Evolutionary conservation across 75 land plant species (phyloP).

Genomic region (Pinus albicaulis): DNA sequence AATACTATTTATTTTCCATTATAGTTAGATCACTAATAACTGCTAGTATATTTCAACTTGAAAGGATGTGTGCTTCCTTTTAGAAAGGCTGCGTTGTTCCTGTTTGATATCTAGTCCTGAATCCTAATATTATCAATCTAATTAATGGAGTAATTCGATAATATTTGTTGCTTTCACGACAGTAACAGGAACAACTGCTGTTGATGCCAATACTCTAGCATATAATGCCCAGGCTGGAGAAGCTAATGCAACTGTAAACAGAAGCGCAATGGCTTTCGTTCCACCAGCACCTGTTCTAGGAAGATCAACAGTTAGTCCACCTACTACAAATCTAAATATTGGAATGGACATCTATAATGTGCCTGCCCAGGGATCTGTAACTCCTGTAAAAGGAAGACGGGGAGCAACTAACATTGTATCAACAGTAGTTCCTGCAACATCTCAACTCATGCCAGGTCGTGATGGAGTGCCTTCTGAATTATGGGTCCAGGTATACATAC

Average conservation of each 20-base stretch:
- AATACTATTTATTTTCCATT: neutral
- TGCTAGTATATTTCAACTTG: neutral
- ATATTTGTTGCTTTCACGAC: neutral
- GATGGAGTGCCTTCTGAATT: constrained; percentile 30
- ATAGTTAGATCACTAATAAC: neutral
- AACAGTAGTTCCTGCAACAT: constrained; percentile 16
- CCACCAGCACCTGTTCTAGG: constrained; percentile 26
- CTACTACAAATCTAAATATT: constrained; percentile 75
- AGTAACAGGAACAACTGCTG: constrained; percentile 27
- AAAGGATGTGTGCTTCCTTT: neutral
- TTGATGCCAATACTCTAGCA: constrained; percentile 13
- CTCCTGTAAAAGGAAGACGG: constrained; percentile 32
- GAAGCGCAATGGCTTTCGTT: neutral
- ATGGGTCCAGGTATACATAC: constrained; percentile 43
- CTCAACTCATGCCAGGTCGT: constrained; percentile 17
- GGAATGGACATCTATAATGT: constrained; percentile 82
- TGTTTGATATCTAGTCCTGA: neutral
- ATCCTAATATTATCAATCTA: too few relatives aligned
- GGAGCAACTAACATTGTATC: constrained; percentile 14
- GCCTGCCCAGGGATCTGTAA: constrained; percentile 23
- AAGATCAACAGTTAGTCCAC: constrained; percentile 23
- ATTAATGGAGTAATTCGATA: too few relatives aligned
- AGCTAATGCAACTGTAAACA: constrained; percentile 1
- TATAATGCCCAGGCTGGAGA: constrained; percentile 10
- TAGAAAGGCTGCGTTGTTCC: neutral